phyloP scores from a whole-genome alignment of 306 rosid species.

The Alnus glutinosa region DNA sequence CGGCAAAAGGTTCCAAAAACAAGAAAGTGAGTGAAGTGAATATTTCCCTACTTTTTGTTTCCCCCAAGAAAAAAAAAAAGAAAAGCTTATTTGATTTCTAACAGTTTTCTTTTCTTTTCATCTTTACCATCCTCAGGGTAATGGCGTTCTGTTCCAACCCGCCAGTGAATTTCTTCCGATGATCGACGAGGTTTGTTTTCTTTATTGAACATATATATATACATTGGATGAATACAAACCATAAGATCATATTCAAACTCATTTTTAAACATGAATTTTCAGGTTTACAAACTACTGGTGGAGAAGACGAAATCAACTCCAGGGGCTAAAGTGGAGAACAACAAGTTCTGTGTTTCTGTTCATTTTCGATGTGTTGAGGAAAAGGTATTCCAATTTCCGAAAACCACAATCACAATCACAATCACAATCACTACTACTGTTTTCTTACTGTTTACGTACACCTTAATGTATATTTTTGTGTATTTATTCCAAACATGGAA shows the following conservation, averaged over 20 bases:
- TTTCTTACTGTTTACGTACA: neutral
- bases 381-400: constrained; percentile 45
- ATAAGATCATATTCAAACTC: neutral
- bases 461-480: neutral
- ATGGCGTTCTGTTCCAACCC: constrained; percentile 74
- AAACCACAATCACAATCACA: neutral
- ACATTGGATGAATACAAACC: neutral
- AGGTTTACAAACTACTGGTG: constrained; percentile 60
- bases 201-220: no score
- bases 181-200: constrained; percentile 66
- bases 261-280: constrained; percentile 18
- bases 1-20: constrained; percentile 66
- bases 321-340: constrained; percentile 84
- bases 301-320: constrained; percentile 71
- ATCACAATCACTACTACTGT: neutral
- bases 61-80: no score
- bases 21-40: constrained; percentile 51
- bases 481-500: neutral
- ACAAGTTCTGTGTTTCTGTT: constrained; percentile 82
- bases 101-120: constrained; percentile 1
- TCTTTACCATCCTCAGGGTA: constrained; percentile 40
- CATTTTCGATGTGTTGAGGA: constrained; percentile 95
- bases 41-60: neutral
- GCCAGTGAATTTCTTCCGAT: constrained; percentile 87
- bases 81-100: neutral